Evolutionary conservation across 2,329 filamentous ascomycete genomes (phyloP).

Genomic region (Simplicillium aogashimaense): DNA sequence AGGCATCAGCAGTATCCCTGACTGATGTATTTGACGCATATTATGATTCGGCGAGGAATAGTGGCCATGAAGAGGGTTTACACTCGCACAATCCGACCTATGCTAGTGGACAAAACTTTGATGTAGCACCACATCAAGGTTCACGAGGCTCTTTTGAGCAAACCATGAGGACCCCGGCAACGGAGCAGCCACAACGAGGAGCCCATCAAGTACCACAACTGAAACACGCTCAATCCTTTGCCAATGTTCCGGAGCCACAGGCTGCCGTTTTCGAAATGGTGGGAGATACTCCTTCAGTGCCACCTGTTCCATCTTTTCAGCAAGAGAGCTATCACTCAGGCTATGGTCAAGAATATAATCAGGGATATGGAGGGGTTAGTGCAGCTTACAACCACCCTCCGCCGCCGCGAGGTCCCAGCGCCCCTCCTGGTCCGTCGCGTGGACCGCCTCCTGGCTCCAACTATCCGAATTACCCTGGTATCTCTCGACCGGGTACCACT

Average conservation of each 20-base stretch:
- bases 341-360: slow-evolving; percentile 6
- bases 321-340: slow-evolving; percentile 11
- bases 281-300: slow-evolving; percentile 47
- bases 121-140: too few relatives aligned
- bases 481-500: slow-evolving; percentile 11
- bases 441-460: slow-evolving; percentile 12
- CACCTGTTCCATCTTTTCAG: slow-evolving; percentile 30
- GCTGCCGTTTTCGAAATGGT: slow-evolving; percentile 68
- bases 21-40: slow-evolving; percentile 44
- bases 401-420: slow-evolving; percentile 19
- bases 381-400: slow-evolving; percentile 14
- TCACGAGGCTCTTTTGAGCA: not conserved
- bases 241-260: slow-evolving; percentile 53
- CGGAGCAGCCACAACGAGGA: slow-evolving; percentile 33
- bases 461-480: slow-evolving; percentile 12
- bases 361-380: slow-evolving; percentile 14
- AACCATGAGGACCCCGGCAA: slow-evolving; percentile 6
- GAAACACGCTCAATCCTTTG: slow-evolving; percentile 56
- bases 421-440: slow-evolving; percentile 15
- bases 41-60: slow-evolving; percentile 29
- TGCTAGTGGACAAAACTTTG: not conserved
- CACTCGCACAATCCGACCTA: not conserved
- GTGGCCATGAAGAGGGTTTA: not conserved
- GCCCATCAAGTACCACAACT: slow-evolving; percentile 42
- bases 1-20: too few relatives aligned